Conservation (phyloP, 257 asterid genomes). For the Asclepias syriaca region DNA sequence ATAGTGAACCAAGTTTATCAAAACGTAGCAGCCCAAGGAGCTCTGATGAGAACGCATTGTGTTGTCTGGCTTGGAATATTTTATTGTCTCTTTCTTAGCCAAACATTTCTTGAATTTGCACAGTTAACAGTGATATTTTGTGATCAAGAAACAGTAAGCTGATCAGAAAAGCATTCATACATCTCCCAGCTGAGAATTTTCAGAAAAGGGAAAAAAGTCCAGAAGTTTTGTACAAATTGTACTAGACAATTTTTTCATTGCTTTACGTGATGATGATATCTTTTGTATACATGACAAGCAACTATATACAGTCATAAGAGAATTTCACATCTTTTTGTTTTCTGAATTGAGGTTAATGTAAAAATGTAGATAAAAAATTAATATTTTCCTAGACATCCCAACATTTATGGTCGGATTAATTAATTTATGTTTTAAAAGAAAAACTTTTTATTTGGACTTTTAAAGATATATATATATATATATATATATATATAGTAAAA, state of each 20-base stretch:
- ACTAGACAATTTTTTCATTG: not conserved
- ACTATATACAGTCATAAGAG: not conserved
- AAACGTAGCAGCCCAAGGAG: not conserved
- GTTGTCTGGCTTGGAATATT: not conserved
- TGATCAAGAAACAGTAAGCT: not conserved
- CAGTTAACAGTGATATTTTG: not conserved
- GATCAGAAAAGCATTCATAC: not conserved
- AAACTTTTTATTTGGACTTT: no score
- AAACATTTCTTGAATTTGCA: not conserved
- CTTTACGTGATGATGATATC: not conserved
- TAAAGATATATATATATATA: no score
- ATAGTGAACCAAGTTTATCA: not conserved
- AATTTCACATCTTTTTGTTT: not conserved
- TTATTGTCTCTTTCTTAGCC: not conserved
- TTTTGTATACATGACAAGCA: not conserved
- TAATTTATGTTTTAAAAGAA: no score
- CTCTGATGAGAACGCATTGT: not conserved
- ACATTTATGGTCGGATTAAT: no score
- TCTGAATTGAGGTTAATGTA: no score
- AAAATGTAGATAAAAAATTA: no score
- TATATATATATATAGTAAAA: no score
- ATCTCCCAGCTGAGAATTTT: not conserved
- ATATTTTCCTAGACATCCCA: no score
- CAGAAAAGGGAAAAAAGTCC: not conserved
- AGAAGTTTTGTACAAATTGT: not conserved